Percentiles rank a stretch among this genome's conserved stretches.
Evolutionary conservation across 306 rosid genomes (phyloP).

Genomic region (Acmispon strigosus): DNA sequence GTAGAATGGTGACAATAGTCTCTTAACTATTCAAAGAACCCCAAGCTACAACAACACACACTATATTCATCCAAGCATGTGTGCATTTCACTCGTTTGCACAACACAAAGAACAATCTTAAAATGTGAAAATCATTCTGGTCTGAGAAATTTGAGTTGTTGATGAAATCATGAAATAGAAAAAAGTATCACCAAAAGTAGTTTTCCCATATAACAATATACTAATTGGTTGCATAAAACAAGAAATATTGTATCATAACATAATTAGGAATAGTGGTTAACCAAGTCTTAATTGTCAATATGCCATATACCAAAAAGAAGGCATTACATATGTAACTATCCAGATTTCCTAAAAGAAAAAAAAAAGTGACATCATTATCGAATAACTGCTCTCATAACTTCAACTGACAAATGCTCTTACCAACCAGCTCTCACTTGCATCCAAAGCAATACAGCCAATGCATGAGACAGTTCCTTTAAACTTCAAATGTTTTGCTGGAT

Average conservation of each 20-base stretch:
- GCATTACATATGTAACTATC: background rate
- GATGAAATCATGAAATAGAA: background rate
- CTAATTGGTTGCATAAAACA: background rate
- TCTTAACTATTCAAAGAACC: constrained; percentile 1
- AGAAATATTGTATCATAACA: constrained; percentile 5
- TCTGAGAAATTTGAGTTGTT: background rate
- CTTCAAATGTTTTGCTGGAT: constrained; percentile 53
- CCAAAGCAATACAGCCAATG: constrained; percentile 73
- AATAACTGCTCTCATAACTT: background rate
- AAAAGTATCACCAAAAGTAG: too few species aligned
- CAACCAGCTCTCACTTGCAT: constrained; percentile 94
- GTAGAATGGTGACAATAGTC: constrained; percentile 16
- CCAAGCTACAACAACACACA: constrained; percentile 10
- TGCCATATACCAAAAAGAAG: background rate
- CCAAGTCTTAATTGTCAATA: background rate
- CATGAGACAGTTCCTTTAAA: constrained; percentile 49
- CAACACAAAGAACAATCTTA: background rate
- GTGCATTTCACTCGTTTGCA: constrained; percentile 4
- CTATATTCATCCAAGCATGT: background rate
- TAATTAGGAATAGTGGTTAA: background rate
- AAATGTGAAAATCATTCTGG: constrained; percentile 6
- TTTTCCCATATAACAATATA: background rate
- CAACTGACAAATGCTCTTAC: constrained; percentile 40
- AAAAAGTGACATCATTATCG: background rate
- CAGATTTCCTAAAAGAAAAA: background rate